These are phyloP conservation scores for Fusarium sororula DNA, from an alignment of 2,329 filamentous ascomycete genomes.

Conservation along the genomic window DNA sequence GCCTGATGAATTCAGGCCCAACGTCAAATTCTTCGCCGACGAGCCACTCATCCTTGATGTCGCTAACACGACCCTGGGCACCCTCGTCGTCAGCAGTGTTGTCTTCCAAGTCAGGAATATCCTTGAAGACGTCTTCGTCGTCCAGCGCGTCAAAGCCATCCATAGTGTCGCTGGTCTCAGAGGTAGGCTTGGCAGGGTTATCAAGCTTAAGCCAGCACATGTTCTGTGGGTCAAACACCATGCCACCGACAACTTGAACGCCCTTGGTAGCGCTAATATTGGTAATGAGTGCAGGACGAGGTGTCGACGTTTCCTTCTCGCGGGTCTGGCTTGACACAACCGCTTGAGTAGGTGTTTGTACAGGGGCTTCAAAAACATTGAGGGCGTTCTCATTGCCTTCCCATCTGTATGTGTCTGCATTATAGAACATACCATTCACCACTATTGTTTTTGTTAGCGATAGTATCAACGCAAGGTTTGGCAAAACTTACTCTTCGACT, in stretches of 20 bases:
- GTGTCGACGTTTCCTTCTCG: slow-evolving; percentile 68
- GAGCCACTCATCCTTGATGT: slow-evolving; percentile 79
- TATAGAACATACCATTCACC: slow-evolving; percentile 96
- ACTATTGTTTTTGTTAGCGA: slow-evolving; percentile 59
- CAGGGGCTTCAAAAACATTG: slow-evolving; percentile 76
- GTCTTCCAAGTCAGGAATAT: slow-evolving; percentile 92
- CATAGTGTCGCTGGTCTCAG: slow-evolving; percentile 65
- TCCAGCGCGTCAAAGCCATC: slow-evolving; percentile 76
- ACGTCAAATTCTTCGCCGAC: slow-evolving; percentile 98
- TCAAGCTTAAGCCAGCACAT: slow-evolving; percentile 97
- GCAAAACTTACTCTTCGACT: slow-evolving; percentile 76
- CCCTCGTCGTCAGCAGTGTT: slow-evolving; percentile 60
- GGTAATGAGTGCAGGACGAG: slow-evolving; percentile 84
- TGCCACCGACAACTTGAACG: slow-evolving; percentile 93
- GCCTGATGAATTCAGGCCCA: slow-evolving; percentile 88
- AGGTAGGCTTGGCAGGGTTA: slow-evolving; percentile 55
- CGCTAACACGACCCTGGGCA: slow-evolving; percentile 63
- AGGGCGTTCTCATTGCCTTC: slow-evolving; percentile 94
- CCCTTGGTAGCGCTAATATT: slow-evolving; percentile 87
- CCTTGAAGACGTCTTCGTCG: slow-evolving; percentile 93
- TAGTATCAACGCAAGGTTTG: not conserved
- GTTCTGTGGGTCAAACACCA: slow-evolving; percentile 96
- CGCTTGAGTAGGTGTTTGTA: slow-evolving; percentile 61
- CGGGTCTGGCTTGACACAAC: slow-evolving; percentile 55
- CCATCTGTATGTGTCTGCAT: slow-evolving; percentile 86